Evolutionary conservation across 441 rosid genomes (phyloP), one percentile per base, ranked within the genome.

Genomic region (Euphorbia celastroides): DNA sequence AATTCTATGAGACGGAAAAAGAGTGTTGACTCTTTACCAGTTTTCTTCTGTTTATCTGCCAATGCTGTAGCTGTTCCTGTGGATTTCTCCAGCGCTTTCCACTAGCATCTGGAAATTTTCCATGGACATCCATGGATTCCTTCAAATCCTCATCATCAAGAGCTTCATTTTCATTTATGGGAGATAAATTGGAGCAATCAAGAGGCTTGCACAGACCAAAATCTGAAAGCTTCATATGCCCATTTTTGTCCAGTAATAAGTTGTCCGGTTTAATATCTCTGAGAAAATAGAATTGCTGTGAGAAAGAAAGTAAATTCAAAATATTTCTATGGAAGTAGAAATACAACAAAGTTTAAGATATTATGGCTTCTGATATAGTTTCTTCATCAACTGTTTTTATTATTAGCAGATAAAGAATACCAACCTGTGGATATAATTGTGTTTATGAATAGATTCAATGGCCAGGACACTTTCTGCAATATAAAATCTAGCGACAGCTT

Each of bases 191-290:
- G 69, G 91, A 69, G 78, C 91, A 86, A 66, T 91, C 96, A 65
- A 94, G 90, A 75, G 99, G 97, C 81, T 94, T 94, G 87, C 99
- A 94, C 71, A 94, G 96, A 80, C 97, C 99, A 84, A 94, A 94
- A 81, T 91, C 99, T 34, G 97, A 94, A 68, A 94, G 90, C 88
- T 86, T 91, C 93, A 88, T 83, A 72, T 94, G 97, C 68, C 97
- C 97, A 66, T 87, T 56, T 84, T 80, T 84, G 83, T 94, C 99
- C 73, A 94, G 74, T 63, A 94, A 80, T 59, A 94, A 89, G 77
- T 91, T 89, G 80, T 94, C 99, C 36, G 97, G 99, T 78, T 94
- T 94, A 65, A 94, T 91, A 79, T 94, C 97, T 81, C 97, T 94
- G 85, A 67, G 69, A 71, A 44, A 64, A 22, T 57, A 38, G 52